These are phyloP conservation scores for Euphrasia confusa DNA, from an alignment of 257 asterid genomes.

Conservation along the genomic window DNA sequence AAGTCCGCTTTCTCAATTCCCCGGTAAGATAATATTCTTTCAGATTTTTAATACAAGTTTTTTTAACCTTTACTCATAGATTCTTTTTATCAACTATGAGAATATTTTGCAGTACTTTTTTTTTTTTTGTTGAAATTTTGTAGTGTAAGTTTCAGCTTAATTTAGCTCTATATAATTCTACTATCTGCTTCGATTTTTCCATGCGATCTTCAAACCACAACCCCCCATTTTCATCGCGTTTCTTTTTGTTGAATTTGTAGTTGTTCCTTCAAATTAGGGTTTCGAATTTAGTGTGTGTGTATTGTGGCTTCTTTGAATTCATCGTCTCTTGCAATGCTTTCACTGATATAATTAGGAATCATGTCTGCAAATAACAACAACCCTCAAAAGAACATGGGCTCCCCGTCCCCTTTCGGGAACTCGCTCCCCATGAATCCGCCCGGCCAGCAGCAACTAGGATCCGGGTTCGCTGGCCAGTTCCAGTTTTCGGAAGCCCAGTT, in stretches of 20 bases:
- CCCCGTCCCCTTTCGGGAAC: conserved; percentile 77
- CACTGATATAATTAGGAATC: conserved; percentile 24
- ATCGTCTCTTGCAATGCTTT: not conserved
- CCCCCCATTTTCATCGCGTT: not conserved
- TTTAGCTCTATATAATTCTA: not conserved
- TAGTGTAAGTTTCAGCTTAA: not conserved
- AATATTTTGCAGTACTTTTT: not conserved
- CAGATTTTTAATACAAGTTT: not conserved
- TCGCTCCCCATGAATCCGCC: conserved; percentile 59
- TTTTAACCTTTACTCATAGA: not conserved
- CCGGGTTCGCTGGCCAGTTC: conserved; percentile 69
- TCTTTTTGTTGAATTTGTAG: not conserved
- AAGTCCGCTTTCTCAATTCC: not conserved
- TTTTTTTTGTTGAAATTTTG: not conserved
- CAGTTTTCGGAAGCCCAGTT: conserved; percentile 81
- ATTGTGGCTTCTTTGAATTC: not conserved
- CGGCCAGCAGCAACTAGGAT: conserved; percentile 53
- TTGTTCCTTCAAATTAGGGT: not conserved
- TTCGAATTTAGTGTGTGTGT: not conserved
- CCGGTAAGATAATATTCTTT: not conserved
- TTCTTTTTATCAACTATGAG: not conserved
- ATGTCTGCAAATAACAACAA: conserved; percentile 83
- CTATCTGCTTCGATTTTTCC: not conserved
- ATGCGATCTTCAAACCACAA: not conserved
- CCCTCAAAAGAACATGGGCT: conserved; percentile 70